Conservation (phyloP, 169 alveolate species). For the Ichthyophthirius multifiliis region DNA sequence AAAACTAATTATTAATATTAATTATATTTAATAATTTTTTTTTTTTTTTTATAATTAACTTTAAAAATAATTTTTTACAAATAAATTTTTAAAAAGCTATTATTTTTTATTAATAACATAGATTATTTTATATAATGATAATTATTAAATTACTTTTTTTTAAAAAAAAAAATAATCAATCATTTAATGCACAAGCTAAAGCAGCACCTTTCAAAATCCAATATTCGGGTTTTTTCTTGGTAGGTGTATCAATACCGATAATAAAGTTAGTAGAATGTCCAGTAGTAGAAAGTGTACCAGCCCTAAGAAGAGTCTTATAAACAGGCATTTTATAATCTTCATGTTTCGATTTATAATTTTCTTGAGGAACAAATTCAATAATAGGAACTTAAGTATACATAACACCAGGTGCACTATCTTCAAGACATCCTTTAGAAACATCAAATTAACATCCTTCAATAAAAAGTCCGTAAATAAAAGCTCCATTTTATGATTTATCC, state of each 20-base stretch:
- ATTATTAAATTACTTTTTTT: neutral
- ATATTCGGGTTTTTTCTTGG: conserved; percentile 68
- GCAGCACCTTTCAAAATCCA: conserved; percentile 90
- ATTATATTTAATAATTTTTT: too few relatives aligned
- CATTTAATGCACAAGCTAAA: conserved; percentile 71
- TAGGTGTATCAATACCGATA: conserved; percentile 67
- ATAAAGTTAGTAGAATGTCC: conserved; percentile 87
- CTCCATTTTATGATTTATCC: conserved; percentile 79
- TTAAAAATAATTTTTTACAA: too few relatives aligned
- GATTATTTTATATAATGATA: too few relatives aligned
- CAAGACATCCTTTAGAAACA: conserved; percentile 53
- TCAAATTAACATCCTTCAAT: conserved; percentile 89
- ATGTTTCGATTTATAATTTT: conserved; percentile 39
- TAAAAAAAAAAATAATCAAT: too few relatives aligned
- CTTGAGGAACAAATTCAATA: conserved; percentile 72
- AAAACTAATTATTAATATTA: too few relatives aligned
- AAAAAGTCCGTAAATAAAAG: conserved; percentile 83
- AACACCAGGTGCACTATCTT: conserved; percentile 75
- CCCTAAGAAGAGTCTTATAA: conserved; percentile 83
- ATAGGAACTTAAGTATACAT: conserved; percentile 76
- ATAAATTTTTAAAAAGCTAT: too few relatives aligned
- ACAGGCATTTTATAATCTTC: conserved; percentile 82
- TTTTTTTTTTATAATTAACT: too few relatives aligned
- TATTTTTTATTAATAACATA: too few relatives aligned
- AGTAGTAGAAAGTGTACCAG: conserved; percentile 82